phyloP scores from a whole-genome alignment of 768 basidiomycete genomes.

The Suillus sp. region DNA sequence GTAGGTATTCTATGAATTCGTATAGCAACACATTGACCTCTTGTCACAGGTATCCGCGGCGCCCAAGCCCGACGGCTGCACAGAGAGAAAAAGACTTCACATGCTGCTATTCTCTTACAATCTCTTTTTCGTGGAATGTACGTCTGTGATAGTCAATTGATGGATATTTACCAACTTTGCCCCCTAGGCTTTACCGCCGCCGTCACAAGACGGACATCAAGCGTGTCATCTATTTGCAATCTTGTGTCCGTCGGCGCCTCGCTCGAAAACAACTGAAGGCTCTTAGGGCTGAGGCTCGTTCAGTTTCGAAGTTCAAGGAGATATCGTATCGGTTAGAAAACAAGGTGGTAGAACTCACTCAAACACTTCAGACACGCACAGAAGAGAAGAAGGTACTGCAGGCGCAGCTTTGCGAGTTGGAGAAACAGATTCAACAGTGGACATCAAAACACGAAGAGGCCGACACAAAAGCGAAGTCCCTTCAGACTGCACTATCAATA shows the following conservation, averaged over 20 bases:
- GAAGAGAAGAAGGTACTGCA: slow-evolving; percentile 89
- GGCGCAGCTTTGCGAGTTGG: slow-evolving; percentile 71
- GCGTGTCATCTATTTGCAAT: slow-evolving; percentile 84
- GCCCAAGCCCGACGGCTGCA: slow-evolving; percentile 64
- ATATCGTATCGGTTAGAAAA: slow-evolving; percentile 98
- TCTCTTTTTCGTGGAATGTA: slow-evolving; percentile 88
- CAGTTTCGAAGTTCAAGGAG: slow-evolving; percentile 97
- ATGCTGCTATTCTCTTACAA: slow-evolving; percentile 77
- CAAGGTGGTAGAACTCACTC: slow-evolving; percentile 98
- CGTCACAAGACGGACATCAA: slow-evolving; percentile 59
- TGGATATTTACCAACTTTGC: slow-evolving; percentile 12
- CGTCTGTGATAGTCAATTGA: slow-evolving; percentile 34
- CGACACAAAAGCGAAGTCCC: slow-evolving; percentile 69
- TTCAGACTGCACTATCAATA: slow-evolving; percentile 67
- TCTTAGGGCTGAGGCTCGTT: slow-evolving; percentile 90
- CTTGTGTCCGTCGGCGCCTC: slow-evolving; percentile 85
- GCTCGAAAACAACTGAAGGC: slow-evolving; percentile 84
- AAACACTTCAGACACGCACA: slow-evolving; percentile 86
- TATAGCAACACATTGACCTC: slow-evolving; percentile 6
- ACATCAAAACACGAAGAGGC: slow-evolving; percentile 86
- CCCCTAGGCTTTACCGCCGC: slow-evolving; percentile 54
- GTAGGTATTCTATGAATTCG: slow-evolving; percentile 52
- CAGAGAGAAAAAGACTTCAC: slow-evolving; percentile 52
- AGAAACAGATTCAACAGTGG: slow-evolving; percentile 87
- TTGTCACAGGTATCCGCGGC: slow-evolving; percentile 68